Evolutionary conservation across 2,329 filamentous ascomycete species (phyloP).

Genomic region (Cladosporium phlei): DNA sequence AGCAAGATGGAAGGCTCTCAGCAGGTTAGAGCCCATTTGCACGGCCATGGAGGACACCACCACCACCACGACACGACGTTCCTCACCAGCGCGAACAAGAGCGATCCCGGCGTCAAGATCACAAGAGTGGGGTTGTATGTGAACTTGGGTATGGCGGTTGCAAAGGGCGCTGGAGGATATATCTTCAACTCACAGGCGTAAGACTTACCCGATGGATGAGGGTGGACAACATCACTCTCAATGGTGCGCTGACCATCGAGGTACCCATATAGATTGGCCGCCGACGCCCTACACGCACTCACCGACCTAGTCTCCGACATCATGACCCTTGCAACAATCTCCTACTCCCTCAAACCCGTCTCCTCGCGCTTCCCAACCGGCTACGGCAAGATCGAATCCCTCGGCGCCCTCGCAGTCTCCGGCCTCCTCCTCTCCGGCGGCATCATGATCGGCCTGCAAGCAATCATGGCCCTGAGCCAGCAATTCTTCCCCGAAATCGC

Average conservation of each 20-base stretch:
- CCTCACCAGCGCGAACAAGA: constrained; percentile 74
- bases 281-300: constrained; percentile 91
- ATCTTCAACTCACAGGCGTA: constrained; percentile 79
- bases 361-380: constrained; percentile 80
- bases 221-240: background rate
- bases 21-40: constrained; percentile 30
- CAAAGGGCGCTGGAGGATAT: constrained; percentile 88
- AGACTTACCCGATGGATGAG: constrained; percentile 15
- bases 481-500: constrained; percentile 46
- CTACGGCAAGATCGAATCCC: constrained; percentile 95
- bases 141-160: constrained; percentile 90
- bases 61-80: constrained; percentile 82
- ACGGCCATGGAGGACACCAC: constrained; percentile 54
- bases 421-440: constrained; percentile 85
- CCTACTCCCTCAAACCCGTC: constrained; percentile 83
- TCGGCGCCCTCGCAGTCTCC: constrained; percentile 89
- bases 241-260: background rate
- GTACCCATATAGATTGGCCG: constrained; percentile 32
- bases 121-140: constrained; percentile 83
- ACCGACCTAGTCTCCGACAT: constrained; percentile 94
- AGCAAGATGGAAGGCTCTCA: constrained; percentile 5
- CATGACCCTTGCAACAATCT: constrained; percentile 88
- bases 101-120: constrained; percentile 89
- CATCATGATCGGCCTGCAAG: constrained; percentile 77
- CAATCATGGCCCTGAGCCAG: constrained; percentile 53